Evolutionary conservation across 2,329 filamentous ascomycete species (phyloP), one percentile per base, ranked within the genome.

Genomic region (Atkinsonella texensis): DNA sequence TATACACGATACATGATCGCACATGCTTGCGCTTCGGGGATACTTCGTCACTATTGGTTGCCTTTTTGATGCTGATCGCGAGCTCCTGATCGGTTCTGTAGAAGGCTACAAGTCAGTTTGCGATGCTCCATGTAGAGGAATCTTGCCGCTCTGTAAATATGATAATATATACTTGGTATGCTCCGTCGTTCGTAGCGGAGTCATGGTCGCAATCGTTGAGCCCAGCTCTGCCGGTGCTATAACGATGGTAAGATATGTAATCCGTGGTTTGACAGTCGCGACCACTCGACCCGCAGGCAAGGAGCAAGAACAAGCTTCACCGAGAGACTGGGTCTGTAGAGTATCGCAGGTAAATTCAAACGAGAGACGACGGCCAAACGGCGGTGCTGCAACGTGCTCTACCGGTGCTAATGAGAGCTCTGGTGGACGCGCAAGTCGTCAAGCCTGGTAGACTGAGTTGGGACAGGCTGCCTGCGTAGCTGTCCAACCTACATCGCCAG

Each of bases 1-100:
- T 97, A 70, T 97, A 97, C 45, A 98, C 91, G 63, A 98, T 98
- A 66, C 89, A 95, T 68, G 87, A 89, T 65, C 93, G 87, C 53
- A 98, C 93, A 86, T 98, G 93, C 73, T 98, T 98, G 62, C 81
- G 78, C 67, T 84, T 84, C 39, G 81, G 81, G 7, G 81, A 81
- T 1, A 81, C 79, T 65, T 86, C 82, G 59, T 86, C 82, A 61
- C 74, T 74, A 62, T 75, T 85, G 49, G 82, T 86, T 17, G 83
- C 83, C 65, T 86, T 86, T 63, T 77, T 76, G 60, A 86, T 85
- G 67, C 83, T 83, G 67, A 85, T 79, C 54, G 80, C 75, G 58
- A 86, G 75, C 66, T 86, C 83, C 59, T 78, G 75, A 63, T 86
- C 83, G 63, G 81, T 82, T 64, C 82, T 85, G 49, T 32, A 20